Evolutionary conservation across 1,139 yeast genomes (phyloP).

Genomic region (Pneumocystis canis): DNA sequence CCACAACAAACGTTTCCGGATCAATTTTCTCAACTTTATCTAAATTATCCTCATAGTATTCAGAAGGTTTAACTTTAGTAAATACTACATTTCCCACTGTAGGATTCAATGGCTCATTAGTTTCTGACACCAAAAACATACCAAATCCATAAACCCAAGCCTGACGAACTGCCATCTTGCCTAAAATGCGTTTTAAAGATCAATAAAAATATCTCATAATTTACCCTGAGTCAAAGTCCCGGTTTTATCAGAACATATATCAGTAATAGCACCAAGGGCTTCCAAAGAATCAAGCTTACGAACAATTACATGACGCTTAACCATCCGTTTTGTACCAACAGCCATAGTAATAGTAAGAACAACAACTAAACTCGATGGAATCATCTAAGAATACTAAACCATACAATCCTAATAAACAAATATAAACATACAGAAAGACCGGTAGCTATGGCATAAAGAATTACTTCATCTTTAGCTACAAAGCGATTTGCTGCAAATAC

Average conservation of each 20-base stretch:
- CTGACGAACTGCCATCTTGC: constrained; percentile 18
- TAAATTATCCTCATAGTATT: constrained; percentile 26
- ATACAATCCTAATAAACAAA: not conserved
- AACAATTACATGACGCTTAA: constrained; percentile 53
- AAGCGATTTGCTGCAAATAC: constrained; percentile 69
- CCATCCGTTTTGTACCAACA: constrained; percentile 71
- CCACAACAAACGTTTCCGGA: not conserved
- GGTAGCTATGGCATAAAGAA: constrained; percentile 65
- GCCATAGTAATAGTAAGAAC: constrained; percentile 80
- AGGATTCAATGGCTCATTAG: constrained; percentile 63
- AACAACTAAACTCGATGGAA: constrained; percentile 67
- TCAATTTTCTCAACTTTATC: not conserved
- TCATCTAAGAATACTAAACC: constrained; percentile 32
- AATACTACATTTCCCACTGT: constrained; percentile 34
- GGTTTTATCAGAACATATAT: constrained; percentile 91
- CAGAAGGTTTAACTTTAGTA: constrained; percentile 23
- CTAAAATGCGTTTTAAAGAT: constrained; percentile 20
- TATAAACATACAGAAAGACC: constrained; percentile 29
- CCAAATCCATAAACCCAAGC: constrained; percentile 66
- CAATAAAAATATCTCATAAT: not conserved
- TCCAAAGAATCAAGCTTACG: constrained; percentile 81
- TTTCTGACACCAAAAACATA: constrained; percentile 37
- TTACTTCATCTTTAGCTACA: constrained; percentile 52
- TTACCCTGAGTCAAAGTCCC: constrained; percentile 79
- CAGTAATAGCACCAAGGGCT: constrained; percentile 97